A percentile compares a stretch with the other conserved stretches of the same genome.
phyloP scores from a whole-genome alignment of 164 flowering plant genomes.

The Tetrastigma voinierianum region DNA sequence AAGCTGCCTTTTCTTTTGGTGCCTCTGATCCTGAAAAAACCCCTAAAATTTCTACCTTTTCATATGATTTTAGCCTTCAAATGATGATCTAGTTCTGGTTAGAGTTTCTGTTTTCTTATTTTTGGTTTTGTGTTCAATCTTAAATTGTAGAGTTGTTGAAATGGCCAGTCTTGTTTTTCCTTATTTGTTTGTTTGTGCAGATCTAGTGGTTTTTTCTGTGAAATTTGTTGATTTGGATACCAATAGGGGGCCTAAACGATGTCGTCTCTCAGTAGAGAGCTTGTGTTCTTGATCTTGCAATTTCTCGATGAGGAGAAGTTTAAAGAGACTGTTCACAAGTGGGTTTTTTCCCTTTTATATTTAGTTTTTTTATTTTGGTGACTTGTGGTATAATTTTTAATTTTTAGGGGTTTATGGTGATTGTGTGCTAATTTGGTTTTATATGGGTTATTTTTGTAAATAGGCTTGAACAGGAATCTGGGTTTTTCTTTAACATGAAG shows the following conservation, averaged over 20 bases:
- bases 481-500: conserved; percentile 88
- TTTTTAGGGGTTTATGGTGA: background rate
- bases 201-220: conserved; percentile 28
- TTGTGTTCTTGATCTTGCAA: conserved; percentile 74
- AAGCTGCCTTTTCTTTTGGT: conserved; percentile 32
- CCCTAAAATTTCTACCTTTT: too few species aligned
- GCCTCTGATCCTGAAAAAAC: conserved; percentile 19
- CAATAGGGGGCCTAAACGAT: conserved; percentile 27
- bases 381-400: background rate
- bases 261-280: conserved; percentile 83
- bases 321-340: conserved; percentile 84
- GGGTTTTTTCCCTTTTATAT: conserved; percentile 11
- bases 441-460: conserved; percentile 5
- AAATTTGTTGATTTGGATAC: conserved; percentile 10
- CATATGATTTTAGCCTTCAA: too few species aligned
- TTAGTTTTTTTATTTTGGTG: background rate
- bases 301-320: conserved; percentile 82
- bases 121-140: background rate
- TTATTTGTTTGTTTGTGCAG: conserved; percentile 18
- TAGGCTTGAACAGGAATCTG: conserved; percentile 91
- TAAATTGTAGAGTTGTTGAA: background rate
- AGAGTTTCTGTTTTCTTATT: conserved; percentile 2
- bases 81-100: conserved; percentile 21
- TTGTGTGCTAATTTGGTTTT: conserved; percentile 13
- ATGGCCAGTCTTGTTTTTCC: background rate